Evolutionary conservation across 1,284 basidiomycete species (phyloP).

Genomic region (Ustilago nuda): DNA sequence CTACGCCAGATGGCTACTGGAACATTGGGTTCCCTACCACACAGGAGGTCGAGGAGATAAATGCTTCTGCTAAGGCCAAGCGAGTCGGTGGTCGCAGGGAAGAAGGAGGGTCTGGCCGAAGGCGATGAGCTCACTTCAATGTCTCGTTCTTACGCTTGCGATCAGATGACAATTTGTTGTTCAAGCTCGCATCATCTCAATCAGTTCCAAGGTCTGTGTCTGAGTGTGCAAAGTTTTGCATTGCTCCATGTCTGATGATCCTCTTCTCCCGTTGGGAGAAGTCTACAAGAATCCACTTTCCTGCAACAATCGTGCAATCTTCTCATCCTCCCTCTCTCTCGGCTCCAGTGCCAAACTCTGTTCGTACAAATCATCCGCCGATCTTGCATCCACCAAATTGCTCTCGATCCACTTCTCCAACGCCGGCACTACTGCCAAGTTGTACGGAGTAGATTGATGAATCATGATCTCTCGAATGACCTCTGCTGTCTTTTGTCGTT

Average conservation of each 20-base stretch:
- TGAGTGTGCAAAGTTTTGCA: not conserved
- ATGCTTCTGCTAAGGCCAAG: not conserved
- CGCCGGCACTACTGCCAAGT: conserved; percentile 78
- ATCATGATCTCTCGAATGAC: conserved; percentile 96
- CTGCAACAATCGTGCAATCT: conserved; percentile 86
- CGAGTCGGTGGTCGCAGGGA: not conserved
- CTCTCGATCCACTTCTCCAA: conserved; percentile 83
- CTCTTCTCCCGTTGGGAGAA: not conserved
- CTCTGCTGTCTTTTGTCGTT: conserved; percentile 91
- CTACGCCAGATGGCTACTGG: conserved; percentile 43
- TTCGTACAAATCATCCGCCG: conserved; percentile 75
- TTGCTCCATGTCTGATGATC: not conserved
- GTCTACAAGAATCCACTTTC: conserved; percentile 83
- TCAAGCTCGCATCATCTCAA: too few species aligned
- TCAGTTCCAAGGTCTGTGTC: not conserved
- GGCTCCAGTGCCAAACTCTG: conserved; percentile 88
- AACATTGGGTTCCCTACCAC: conserved; percentile 44
- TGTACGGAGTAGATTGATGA: conserved; percentile 87
- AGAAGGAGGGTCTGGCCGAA: not conserved
- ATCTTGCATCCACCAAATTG: conserved; percentile 72
- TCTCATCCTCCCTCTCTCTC: conserved; percentile 83
- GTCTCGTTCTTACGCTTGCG: too few species aligned
- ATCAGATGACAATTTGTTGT: too few species aligned
- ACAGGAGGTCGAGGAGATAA: conserved; percentile 36
- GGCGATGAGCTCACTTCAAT: not conserved